These are phyloP conservation scores for Echites panduratus DNA, from an alignment of 257 asterid genomes.

Conservation along the genomic window DNA sequence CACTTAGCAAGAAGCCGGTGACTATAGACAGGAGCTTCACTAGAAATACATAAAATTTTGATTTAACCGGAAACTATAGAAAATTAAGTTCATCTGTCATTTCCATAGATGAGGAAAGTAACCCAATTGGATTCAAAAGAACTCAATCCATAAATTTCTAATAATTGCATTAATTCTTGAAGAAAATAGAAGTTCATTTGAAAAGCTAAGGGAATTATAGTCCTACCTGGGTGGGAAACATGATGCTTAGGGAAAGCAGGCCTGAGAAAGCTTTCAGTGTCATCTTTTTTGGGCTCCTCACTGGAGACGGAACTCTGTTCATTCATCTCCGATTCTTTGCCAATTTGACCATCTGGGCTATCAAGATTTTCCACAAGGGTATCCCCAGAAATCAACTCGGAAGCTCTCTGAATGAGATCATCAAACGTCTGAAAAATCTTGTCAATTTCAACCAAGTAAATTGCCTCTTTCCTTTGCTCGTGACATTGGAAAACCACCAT, in stretches of 20 bases:
- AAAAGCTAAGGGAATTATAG: background rate
- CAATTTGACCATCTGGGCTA: slow-evolving; percentile 36
- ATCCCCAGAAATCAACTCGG: slow-evolving; percentile 51
- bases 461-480: slow-evolving; percentile 63
- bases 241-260: slow-evolving; percentile 24
- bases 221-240: slow-evolving; percentile 44
- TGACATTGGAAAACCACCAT: slow-evolving; percentile 40
- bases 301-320: slow-evolving; percentile 25
- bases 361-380: slow-evolving; percentile 19
- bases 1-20: background rate
- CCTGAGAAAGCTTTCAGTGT: slow-evolving; percentile 19
- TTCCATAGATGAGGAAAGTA: background rate
- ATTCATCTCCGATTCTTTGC: slow-evolving; percentile 14
- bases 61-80: background rate
- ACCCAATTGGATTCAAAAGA: background rate
- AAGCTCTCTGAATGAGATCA: slow-evolving; percentile 49
- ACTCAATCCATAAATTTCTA: background rate
- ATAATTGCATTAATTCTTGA: background rate
- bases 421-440: slow-evolving; percentile 48
- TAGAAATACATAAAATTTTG: background rate
- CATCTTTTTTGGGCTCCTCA: slow-evolving; percentile 27
- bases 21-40: background rate
- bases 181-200: background rate
- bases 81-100: background rate
- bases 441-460: slow-evolving; percentile 51